phyloP scores from a whole-genome alignment of 73 alveolate species.

The Symbiodinium pilosum region DNA sequence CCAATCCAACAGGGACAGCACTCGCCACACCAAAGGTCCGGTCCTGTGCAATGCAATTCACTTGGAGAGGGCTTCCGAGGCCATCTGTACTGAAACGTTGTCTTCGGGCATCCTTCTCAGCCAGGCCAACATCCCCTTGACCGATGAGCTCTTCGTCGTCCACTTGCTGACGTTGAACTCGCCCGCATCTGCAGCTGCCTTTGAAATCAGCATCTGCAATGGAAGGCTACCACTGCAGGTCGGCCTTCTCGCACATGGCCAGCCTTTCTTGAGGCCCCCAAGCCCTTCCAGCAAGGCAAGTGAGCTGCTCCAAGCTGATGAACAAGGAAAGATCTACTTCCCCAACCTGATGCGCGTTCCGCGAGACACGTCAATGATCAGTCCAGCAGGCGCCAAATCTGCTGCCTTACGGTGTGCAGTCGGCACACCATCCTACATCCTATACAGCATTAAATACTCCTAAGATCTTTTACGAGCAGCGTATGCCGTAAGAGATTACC shows the following conservation, averaged over 20 bases:
- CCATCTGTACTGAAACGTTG: not conserved
- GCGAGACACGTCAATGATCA: slow-evolving; percentile 51
- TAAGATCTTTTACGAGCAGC: no score
- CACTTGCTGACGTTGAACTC: slow-evolving; percentile 51
- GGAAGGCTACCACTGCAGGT: no score
- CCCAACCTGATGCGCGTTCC: slow-evolving; percentile 91
- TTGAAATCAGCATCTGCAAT: not conserved
- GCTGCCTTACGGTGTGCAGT: no score
- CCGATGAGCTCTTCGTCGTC: slow-evolving; percentile 32
- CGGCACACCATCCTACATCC: no score
- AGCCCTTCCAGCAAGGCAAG: slow-evolving; percentile 11
- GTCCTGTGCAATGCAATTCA: no score
- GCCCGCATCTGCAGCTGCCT: slow-evolving; percentile 92
- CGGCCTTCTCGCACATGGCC: slow-evolving; percentile 90
- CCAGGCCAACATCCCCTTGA: slow-evolving; percentile 44
- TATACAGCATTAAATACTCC: no score
- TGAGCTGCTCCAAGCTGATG: not conserved
- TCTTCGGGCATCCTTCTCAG: slow-evolving; percentile 3
- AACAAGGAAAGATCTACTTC: not conserved
- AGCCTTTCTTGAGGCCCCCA: slow-evolving; percentile 80
- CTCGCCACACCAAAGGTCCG: slow-evolving; percentile 50
- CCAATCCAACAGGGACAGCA: slow-evolving; percentile 74
- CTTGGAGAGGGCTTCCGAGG: not conserved
- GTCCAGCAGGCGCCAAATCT: slow-evolving; percentile 40
- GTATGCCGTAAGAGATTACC: no score